Percentiles rank a stretch among this genome's conserved stretches.
Evolutionary conservation across 1,284 basidiomycete species (phyloP).

Genomic region (Filobasidium uniguttulatum): DNA sequence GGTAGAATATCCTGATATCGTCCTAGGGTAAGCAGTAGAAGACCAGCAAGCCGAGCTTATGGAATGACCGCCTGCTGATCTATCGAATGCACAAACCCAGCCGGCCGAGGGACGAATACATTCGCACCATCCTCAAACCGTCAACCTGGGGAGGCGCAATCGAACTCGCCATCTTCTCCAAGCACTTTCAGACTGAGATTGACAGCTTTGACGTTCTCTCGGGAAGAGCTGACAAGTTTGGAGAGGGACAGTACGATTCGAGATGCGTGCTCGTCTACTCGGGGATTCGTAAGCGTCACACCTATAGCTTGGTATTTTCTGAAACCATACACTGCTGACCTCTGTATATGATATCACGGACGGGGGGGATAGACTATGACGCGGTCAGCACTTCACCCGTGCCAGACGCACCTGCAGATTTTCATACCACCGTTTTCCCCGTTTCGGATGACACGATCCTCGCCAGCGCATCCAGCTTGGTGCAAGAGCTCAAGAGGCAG

Average conservation of each 20-base stretch:
- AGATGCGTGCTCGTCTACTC: constrained; percentile 62
- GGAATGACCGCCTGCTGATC: too few species aligned
- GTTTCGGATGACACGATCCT: constrained; percentile 47
- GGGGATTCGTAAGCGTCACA: constrained; percentile 51
- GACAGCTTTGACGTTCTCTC: constrained; percentile 80
- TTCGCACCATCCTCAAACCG: constrained; percentile 60
- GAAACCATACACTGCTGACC: constrained; percentile 6
- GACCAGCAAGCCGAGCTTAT: too few species aligned
- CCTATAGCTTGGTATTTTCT: neutral
- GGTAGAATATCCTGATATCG: constrained; percentile 61
- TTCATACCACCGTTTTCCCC: constrained; percentile 76
- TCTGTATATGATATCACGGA: neutral
- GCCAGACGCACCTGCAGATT: constrained; percentile 57
- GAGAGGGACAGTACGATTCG: constrained; percentile 42
- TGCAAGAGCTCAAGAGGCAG: constrained; percentile 54
- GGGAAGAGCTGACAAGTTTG: constrained; percentile 72
- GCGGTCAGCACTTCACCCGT: constrained; percentile 67
- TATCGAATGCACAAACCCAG: too few species aligned
- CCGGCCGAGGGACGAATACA: constrained; percentile 59
- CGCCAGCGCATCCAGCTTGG: constrained; percentile 54
- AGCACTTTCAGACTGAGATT: constrained; percentile 70
- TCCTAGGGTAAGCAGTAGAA: constrained; percentile 72
- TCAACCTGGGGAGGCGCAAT: constrained; percentile 88
- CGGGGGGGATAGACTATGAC: constrained; percentile 53
- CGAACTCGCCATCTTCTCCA: constrained; percentile 66